phyloP scores from a whole-genome alignment of 768 basidiomycete genomes.

The Pisolithus orientalis region DNA sequence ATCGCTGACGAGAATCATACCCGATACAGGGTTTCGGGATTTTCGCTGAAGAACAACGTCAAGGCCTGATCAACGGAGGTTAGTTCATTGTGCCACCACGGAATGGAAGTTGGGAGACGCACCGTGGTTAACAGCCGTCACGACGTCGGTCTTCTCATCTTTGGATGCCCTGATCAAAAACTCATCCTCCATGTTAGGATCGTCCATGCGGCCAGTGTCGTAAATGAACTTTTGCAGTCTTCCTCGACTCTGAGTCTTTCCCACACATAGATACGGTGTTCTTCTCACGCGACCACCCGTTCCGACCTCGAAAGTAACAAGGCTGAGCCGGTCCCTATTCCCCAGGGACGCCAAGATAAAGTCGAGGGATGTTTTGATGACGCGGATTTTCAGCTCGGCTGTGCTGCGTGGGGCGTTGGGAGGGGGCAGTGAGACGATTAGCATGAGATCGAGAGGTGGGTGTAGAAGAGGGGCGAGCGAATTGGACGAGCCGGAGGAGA shows the following conservation, averaged over 20 bases:
- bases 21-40: constrained; percentile 81
- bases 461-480: constrained; percentile 78
- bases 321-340: constrained; percentile 71
- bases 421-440: constrained; percentile 84
- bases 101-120: constrained; percentile 6
- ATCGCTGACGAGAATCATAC: constrained; percentile 91
- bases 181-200: constrained; percentile 49
- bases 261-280: constrained; percentile 85
- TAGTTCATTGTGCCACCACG: not conserved
- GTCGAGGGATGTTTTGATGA: constrained; percentile 84
- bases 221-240: constrained; percentile 77
- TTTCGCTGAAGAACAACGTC: constrained; percentile 95
- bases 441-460: constrained; percentile 85
- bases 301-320: constrained; percentile 93
- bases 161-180: constrained; percentile 66
- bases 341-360: constrained; percentile 78
- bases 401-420: constrained; percentile 67
- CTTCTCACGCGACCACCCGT: constrained; percentile 75
- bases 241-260: constrained; percentile 59
- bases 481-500: constrained; percentile 70
- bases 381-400: constrained; percentile 79
- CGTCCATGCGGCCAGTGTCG: constrained; percentile 44
- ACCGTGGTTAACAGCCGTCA: constrained; percentile 98
- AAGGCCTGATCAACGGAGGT: constrained; percentile 46
- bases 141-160: constrained; percentile 95